phyloP scores from a whole-genome alignment of 257 asterid species.

The Solanum neorickii region DNA sequence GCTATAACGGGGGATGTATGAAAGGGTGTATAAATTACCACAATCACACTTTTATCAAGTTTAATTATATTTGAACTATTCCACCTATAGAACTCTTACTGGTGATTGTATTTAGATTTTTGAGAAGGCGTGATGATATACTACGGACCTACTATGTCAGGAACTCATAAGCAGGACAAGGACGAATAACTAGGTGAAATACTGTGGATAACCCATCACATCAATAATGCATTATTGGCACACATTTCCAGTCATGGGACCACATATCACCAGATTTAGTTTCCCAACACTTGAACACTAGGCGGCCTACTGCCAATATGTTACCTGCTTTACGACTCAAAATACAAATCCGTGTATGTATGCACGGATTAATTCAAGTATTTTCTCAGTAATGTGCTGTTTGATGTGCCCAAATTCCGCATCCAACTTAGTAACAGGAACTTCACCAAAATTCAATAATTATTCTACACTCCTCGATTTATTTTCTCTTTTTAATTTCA shows the following conservation, averaged over 20 bases:
- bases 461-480: not conserved
- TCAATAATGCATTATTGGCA: not conserved
- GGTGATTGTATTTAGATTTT: not conserved
- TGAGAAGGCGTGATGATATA: not conserved
- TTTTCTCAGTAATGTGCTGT: not conserved
- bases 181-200: not conserved
- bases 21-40: not conserved
- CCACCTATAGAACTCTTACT: not conserved
- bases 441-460: not conserved
- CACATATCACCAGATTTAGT: not conserved
- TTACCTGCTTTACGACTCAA: not conserved
- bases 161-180: not conserved
- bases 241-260: not conserved
- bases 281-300: not conserved
- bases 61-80: not conserved
- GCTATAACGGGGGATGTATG: not conserved
- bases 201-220: not conserved
- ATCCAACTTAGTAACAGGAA: not conserved
- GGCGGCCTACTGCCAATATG: not conserved
- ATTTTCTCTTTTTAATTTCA: not conserved
- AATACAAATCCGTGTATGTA: not conserved
- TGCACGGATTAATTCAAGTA: not conserved
- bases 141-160: not conserved
- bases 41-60: not conserved
- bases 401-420: not conserved